These are phyloP conservation scores for Pseudogymnoascus pannorum DNA, from an alignment of 2,329 filamentous ascomycete species.

Conservation along the genomic window DNA sequence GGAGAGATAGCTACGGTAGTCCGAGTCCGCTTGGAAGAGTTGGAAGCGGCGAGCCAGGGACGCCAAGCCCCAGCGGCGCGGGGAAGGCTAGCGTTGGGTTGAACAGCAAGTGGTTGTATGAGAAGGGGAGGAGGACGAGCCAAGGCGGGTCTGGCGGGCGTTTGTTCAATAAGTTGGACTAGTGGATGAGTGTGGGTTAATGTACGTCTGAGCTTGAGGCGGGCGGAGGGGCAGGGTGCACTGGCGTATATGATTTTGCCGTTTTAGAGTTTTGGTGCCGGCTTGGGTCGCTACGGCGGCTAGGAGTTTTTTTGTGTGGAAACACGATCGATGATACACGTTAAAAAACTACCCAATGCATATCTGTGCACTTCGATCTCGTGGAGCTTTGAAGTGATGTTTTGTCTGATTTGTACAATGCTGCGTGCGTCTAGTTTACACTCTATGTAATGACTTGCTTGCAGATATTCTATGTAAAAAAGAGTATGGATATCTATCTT, in stretches of 20 bases:
- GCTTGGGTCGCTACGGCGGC: background rate
- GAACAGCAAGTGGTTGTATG: slow-evolving; percentile 94
- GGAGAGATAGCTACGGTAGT: slow-evolving; percentile 56
- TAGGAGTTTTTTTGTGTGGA: background rate
- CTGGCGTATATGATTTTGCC: background rate
- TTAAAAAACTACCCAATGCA: background rate
- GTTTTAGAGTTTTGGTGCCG: slow-evolving; percentile 2
- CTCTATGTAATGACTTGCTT: slow-evolving; percentile 4
- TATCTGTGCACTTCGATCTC: background rate
- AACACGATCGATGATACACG: background rate
- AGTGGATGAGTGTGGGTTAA: background rate
- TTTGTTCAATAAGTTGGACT: slow-evolving; percentile 17
- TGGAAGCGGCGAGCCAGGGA: slow-evolving; percentile 46
- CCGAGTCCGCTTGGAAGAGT: slow-evolving; percentile 41
- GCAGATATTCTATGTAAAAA: background rate
- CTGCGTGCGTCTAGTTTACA: slow-evolving; percentile 3
- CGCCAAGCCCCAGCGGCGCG: slow-evolving; percentile 58
- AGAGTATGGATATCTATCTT: background rate
- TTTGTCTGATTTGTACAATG: background rate
- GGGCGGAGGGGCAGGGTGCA: background rate
- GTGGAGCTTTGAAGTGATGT: background rate
- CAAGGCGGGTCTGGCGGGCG: slow-evolving; percentile 21
- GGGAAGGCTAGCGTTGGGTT: slow-evolving; percentile 69
- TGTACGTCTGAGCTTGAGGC: background rate
- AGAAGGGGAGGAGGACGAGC: slow-evolving; percentile 56